Evolutionary conservation across 2,329 filamentous ascomycete genomes (phyloP).

Genomic region (Aspergillus aculeatinus): DNA sequence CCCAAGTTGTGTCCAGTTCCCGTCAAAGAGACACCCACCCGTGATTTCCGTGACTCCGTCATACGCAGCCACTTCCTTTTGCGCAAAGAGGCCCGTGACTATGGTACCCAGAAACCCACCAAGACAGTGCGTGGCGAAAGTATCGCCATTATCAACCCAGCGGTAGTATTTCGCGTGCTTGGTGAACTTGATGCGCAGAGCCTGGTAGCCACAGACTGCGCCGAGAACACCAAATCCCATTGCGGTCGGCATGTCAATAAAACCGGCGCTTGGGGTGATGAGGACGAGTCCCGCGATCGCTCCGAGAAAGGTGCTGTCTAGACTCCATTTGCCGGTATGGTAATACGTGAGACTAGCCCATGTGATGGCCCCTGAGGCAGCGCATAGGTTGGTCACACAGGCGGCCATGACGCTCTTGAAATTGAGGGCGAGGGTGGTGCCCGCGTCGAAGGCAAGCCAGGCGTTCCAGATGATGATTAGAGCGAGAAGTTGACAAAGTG

Average conservation of each 20-base stretch:
- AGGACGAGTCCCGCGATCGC: conserved; percentile 55
- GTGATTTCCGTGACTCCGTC: conserved; percentile 48
- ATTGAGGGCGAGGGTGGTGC: conserved; percentile 50
- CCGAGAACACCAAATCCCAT: conserved; percentile 52
- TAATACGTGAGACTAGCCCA: conserved; percentile 49
- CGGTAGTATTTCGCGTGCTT: conserved; percentile 47
- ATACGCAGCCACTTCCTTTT: conserved; percentile 53
- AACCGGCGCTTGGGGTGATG: conserved; percentile 52
- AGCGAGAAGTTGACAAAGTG: conserved; percentile 49
- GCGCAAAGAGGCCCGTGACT: conserved; percentile 52
- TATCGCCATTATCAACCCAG: conserved; percentile 58
- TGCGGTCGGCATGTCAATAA: conserved; percentile 51
- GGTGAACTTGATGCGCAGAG: conserved; percentile 54
- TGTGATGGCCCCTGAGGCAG: conserved; percentile 48
- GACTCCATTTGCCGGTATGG: conserved; percentile 47
- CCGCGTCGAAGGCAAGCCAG: conserved; percentile 54
- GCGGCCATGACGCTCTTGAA: conserved; percentile 54
- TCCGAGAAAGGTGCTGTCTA: conserved; percentile 54
- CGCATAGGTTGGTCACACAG: conserved; percentile 52
- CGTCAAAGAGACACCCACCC: conserved; percentile 56
- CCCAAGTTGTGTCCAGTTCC: conserved; percentile 51
- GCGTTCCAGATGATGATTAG: conserved; percentile 54
- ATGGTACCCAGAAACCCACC: conserved; percentile 54
- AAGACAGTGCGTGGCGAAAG: conserved; percentile 56
- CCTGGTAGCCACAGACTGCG: conserved; percentile 51